phyloP scores from a whole-genome alignment of 257 asterid genomes.

The Handroanthus guayacan region DNA sequence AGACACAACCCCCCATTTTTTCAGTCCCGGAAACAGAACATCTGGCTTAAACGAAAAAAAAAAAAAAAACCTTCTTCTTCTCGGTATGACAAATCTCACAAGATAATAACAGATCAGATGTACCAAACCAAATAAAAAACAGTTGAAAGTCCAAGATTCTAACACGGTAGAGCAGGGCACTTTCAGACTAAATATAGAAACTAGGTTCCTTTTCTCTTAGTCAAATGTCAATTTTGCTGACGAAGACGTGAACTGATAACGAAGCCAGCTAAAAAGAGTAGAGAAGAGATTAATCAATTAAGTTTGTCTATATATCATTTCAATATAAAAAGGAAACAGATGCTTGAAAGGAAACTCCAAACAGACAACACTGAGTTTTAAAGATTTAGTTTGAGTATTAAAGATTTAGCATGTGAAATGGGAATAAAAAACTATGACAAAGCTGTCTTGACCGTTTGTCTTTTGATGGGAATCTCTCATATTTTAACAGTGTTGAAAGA shows the following conservation, averaged over 20 bases:
- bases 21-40: conserved; percentile 60
- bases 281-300: conserved; percentile 49
- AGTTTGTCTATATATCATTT: conserved; percentile 44
- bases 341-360: conserved; percentile 46
- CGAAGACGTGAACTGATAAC: conserved; percentile 46
- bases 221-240: conserved; percentile 58
- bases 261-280: conserved; percentile 56
- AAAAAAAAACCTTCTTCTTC: conserved; percentile 37
- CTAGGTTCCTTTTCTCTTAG: conserved; percentile 45
- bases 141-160: conserved; percentile 45
- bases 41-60: conserved; percentile 34
- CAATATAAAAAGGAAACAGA: conserved; percentile 42
- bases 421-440: conserved; percentile 52
- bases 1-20: conserved; percentile 94
- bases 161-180: conserved; percentile 39
- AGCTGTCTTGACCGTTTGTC: conserved; percentile 65
- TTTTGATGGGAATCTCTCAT: conserved; percentile 63
- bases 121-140: conserved; percentile 41
- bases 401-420: conserved; percentile 75
- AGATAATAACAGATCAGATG: conserved; percentile 36
- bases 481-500: conserved; percentile 48
- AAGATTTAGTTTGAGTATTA: conserved; percentile 48
- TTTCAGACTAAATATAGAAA: conserved; percentile 40
- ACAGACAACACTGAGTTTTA: conserved; percentile 46
- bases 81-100: conserved; percentile 37